Conservation (phyloP, 805 yeast genomes). For the Starmerella riodocensis region DNA sequence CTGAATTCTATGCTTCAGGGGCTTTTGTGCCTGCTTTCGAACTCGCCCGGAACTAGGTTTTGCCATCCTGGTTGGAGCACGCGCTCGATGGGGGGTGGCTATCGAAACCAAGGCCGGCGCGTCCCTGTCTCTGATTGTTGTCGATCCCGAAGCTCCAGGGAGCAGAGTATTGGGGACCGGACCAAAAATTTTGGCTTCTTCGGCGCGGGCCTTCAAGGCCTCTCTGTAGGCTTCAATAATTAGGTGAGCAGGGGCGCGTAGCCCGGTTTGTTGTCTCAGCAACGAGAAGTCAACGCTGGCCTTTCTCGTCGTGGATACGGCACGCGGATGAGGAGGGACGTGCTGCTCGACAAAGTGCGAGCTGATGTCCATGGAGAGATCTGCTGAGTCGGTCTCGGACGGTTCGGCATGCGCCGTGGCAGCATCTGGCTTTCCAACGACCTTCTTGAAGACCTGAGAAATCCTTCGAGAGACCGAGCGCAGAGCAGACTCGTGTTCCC, state of each 20-base stretch:
- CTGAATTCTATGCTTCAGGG: constrained; percentile 10
- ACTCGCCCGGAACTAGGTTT: too few relatives aligned
- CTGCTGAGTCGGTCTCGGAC: too few relatives aligned
- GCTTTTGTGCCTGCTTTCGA: background rate
- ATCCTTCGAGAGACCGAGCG: background rate
- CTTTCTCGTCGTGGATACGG: background rate
- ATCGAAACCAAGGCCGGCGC: too few relatives aligned
- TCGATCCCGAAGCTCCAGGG: too few relatives aligned
- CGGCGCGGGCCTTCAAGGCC: constrained; percentile 6
- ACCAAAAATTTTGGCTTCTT: background rate
- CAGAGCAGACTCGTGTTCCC: constrained; percentile 1
- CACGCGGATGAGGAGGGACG: too few relatives aligned
- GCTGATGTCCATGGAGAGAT: too few relatives aligned
- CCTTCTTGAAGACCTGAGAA: background rate
- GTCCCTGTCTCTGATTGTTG: too few relatives aligned
- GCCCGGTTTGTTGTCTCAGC: background rate
- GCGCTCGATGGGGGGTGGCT: too few relatives aligned
- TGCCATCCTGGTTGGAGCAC: too few relatives aligned
- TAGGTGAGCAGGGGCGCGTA: constrained; percentile 5
- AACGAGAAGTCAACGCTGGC: constrained; percentile 1
- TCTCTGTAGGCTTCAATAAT: constrained; percentile 12
- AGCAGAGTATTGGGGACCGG: too few relatives aligned
- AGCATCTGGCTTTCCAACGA: background rate
- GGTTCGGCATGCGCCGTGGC: too few relatives aligned
- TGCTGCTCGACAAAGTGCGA: too few relatives aligned